Conservation (phyloP, 1,284 basidiomycete genomes). For the Somion occarium region DNA sequence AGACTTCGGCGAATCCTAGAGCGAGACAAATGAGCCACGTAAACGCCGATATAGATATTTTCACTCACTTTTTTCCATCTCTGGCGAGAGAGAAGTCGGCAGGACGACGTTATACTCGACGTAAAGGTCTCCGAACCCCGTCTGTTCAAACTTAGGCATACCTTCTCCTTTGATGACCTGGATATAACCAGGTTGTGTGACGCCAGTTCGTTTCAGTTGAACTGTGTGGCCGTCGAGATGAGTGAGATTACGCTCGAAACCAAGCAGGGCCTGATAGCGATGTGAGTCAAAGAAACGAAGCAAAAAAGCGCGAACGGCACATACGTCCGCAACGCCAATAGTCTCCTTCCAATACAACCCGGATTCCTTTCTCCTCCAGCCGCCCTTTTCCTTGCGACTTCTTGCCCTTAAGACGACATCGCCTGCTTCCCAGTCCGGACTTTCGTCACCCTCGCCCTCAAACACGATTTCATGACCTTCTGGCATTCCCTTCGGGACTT, state of each 20-base stretch:
- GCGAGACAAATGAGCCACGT: constrained; percentile 4
- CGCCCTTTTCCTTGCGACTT: constrained; percentile 70
- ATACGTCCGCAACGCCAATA: constrained; percentile 84
- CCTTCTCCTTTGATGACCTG: constrained; percentile 85
- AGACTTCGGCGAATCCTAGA: constrained; percentile 52
- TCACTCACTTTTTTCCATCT: constrained; percentile 62
- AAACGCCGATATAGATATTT: constrained; percentile 4
- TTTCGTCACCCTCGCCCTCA: constrained; percentile 91
- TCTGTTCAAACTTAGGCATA: constrained; percentile 68
- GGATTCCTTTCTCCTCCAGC: constrained; percentile 83
- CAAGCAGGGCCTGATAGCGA: constrained; percentile 63
- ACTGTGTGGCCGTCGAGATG: constrained; percentile 89
- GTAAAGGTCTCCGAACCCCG: constrained; percentile 77
- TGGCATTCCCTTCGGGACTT: constrained; percentile 83
- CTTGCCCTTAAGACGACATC: constrained; percentile 84
- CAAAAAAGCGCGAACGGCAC: constrained; percentile 14
- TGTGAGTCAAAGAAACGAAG: constrained; percentile 1
- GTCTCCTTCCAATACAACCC: constrained; percentile 88
- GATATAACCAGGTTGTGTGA: constrained; percentile 91
- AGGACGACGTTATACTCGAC: constrained; percentile 90
- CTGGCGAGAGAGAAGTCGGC: constrained; percentile 63
- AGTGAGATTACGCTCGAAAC: constrained; percentile 81
- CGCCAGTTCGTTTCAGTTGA: constrained; percentile 62
- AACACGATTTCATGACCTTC: constrained; percentile 91
- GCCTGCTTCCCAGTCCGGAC: constrained; percentile 88